These are phyloP conservation scores for Neofusicoccum kwambonambiense DNA, from an alignment of 2,329 filamentous ascomycete species.

Conservation along the genomic window DNA sequence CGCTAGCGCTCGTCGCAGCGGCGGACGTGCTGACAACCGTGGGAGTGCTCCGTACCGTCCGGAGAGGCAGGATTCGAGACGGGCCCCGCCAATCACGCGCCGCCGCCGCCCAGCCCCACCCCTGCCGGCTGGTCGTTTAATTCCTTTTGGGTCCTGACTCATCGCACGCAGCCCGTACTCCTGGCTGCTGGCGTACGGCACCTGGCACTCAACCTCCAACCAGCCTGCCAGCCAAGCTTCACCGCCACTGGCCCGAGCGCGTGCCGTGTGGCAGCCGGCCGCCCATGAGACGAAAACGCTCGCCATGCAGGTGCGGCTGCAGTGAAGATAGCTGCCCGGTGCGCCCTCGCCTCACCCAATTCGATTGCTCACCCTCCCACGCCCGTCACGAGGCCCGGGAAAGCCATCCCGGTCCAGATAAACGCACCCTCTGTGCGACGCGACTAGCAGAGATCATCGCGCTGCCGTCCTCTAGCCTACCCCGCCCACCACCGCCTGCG, in stretches of 20 bases:
- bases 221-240: slow-evolving; percentile 4
- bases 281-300: slow-evolving; percentile 12
- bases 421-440: neutral
- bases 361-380: neutral
- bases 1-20: neutral
- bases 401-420: slow-evolving; percentile 1
- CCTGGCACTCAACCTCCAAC: neutral
- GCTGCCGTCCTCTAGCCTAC: slow-evolving; percentile 2
- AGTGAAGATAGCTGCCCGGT: slow-evolving; percentile 6
- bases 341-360: neutral
- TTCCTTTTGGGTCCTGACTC: slow-evolving; percentile 6
- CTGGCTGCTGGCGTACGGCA: neutral
- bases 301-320: slow-evolving; percentile 7
- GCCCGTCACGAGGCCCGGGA: slow-evolving; percentile 1
- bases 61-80: neutral
- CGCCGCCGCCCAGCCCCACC: neutral
- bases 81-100: slow-evolving; percentile 5
- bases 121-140: neutral
- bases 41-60: neutral
- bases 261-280: slow-evolving; percentile 6
- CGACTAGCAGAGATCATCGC: neutral
- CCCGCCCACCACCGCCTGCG: neutral
- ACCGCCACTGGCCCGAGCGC: slow-evolving; percentile 4
- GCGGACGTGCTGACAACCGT: neutral
- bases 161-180: neutral